Evolutionary conservation across 768 basidiomycete genomes (phyloP), one percentile per base, ranked within the genome.

Genomic region (Tulasnella sp.): DNA sequence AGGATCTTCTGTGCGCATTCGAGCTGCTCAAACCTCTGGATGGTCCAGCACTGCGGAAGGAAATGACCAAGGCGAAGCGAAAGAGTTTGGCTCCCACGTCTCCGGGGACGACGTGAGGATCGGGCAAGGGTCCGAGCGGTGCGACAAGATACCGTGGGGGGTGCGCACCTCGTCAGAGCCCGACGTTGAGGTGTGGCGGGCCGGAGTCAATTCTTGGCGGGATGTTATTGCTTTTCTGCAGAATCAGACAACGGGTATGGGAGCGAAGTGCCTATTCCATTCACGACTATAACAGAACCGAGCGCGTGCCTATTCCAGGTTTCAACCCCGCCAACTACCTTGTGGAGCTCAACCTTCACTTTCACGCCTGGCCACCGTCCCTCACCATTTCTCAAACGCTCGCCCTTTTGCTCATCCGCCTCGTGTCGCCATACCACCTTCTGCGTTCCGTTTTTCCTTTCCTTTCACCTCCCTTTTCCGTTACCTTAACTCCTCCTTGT

Each of bases 21-120:
- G 98, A 99, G 86, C 88, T 99, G 77, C 91, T 99, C 81, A 99
- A 99, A 86, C 97, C 97, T 24, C 89, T 98, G 83, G 96, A 98
- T 84, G 95, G 95, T 11, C 93, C 96, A 37, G 97, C 96, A 41
- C 87, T 98, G 83, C 93, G 96, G 83, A 98, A 98, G 86, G 97
- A 98, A 86, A 98, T 98, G 96, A 97, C 95, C 60, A 98, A 98
- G 87, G 95, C 95, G 76, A 98, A 97, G 87, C 94, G 97, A 89
- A 98, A 98, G 90, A 97, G 96, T 73, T 60, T 75, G 37, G 79
- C 79, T 31, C 48, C 79, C 22, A 34, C 79, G 46, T 50, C 79
- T 75, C 74, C 74, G 31, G 74, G 12, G 41, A 31, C 74, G 31
- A 42, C 40, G 34, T 75, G 74, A 69, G 64, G 64, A 28, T 69